Percentiles rank a stretch among this genome's conserved stretches.
These are phyloP conservation scores for Ceratocystis huliohia DNA, from an alignment of 2,329 filamentous ascomycete genomes.

Conservation along the genomic window DNA sequence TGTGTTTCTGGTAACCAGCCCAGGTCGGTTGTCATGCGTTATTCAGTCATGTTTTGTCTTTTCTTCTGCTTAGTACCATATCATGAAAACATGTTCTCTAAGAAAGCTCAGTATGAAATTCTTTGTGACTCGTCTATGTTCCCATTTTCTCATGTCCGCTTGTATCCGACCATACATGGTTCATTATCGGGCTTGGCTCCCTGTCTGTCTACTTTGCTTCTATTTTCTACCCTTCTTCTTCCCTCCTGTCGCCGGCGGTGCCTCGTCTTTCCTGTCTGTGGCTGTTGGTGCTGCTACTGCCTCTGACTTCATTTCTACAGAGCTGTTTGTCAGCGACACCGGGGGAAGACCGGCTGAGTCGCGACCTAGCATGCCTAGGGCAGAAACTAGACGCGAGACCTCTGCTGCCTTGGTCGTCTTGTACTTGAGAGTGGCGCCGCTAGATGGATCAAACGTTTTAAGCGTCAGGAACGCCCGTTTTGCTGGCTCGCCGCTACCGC, in stretches of 20 bases:
- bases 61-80: not conserved
- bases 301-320: conserved; percentile 26
- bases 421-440: conserved; percentile 80
- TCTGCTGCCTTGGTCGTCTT: conserved; percentile 82
- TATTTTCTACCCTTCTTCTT: conserved; percentile 61
- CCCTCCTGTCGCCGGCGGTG: conserved; percentile 29
- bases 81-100: too few relatives aligned
- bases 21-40: not conserved
- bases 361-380: conserved; percentile 62
- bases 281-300: conserved; percentile 28
- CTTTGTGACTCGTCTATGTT: too few relatives aligned
- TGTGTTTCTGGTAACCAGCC: conserved; percentile 5
- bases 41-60: conserved; percentile 1
- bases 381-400: conserved; percentile 67
- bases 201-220: conserved; percentile 21
- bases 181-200: conserved; percentile 14
- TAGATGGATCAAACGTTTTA: conserved; percentile 77
- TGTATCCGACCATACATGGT: not conserved
- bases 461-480: conserved; percentile 60
- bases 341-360: conserved; percentile 48
- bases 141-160: too few relatives aligned
- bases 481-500: conserved; percentile 25
- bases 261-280: conserved; percentile 26
- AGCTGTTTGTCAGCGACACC: conserved; percentile 27
- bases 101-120: too few relatives aligned